These are phyloP conservation scores for Epichloe sibirici DNA, from an alignment of 2,329 filamentous ascomycete genomes.

Conservation along the genomic window DNA sequence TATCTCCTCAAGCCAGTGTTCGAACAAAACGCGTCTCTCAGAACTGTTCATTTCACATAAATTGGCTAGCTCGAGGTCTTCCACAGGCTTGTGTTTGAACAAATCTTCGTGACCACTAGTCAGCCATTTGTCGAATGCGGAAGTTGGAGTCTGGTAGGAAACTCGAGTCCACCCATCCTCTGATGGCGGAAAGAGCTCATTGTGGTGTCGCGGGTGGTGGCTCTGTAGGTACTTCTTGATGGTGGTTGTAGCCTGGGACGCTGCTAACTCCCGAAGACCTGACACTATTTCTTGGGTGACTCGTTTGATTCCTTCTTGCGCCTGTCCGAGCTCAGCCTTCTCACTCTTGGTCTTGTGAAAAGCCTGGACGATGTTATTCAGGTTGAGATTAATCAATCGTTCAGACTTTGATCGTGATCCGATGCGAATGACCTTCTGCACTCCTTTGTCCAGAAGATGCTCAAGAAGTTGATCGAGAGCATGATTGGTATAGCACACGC, in stretches of 20 bases:
- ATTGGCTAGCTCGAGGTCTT: not conserved
- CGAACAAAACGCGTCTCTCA: not conserved
- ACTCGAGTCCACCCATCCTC: not conserved
- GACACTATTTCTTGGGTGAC: not conserved
- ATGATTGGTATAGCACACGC: constrained; percentile 38
- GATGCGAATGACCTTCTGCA: constrained; percentile 46
- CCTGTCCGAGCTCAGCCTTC: constrained; percentile 16
- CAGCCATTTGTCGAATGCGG: not conserved
- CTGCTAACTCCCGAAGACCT: not conserved
- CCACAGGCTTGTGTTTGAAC: not conserved
- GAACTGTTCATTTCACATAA: not conserved
- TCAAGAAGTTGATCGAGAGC: constrained; percentile 46
- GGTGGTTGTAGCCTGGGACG: not conserved
- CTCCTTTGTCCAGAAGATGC: constrained; percentile 36
- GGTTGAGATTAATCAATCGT: constrained; percentile 35
- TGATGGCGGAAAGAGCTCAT: not conserved
- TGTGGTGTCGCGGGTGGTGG: not conserved
- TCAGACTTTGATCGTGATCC: constrained; percentile 46
- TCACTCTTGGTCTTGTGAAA: constrained; percentile 27
- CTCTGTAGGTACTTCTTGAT: not conserved
- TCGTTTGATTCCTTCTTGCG: not conserved
- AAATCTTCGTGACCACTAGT: not conserved
- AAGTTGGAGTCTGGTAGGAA: not conserved
- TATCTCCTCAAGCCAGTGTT: not conserved
- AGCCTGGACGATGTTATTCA: constrained; percentile 25